Evolutionary conservation across 2,329 filamentous ascomycete genomes (phyloP).

Genomic region (Colletotrichum musae): DNA sequence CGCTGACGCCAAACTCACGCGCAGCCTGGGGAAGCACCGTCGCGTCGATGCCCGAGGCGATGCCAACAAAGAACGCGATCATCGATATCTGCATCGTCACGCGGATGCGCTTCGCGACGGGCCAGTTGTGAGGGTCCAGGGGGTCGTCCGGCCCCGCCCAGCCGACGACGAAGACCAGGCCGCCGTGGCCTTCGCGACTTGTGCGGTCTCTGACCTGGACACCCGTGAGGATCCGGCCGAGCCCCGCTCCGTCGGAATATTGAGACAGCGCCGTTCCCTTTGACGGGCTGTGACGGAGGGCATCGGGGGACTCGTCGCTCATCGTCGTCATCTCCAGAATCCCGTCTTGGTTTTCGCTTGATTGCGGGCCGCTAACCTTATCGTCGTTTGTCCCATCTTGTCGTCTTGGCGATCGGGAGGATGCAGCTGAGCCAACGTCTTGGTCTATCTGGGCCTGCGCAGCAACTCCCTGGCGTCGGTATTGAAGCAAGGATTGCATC

Average conservation of each 20-base stretch:
- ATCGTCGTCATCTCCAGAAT: neutral
- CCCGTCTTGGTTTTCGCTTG: neutral
- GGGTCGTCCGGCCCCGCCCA: conserved; percentile 54
- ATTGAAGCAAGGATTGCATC: conserved; percentile 34
- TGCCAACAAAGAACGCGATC: conserved; percentile 65
- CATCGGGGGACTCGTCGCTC: neutral
- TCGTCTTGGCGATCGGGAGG: neutral
- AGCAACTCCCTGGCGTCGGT: conserved; percentile 23
- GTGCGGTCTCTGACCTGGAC: conserved; percentile 49
- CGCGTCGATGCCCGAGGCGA: conserved; percentile 68
- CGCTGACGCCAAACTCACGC: conserved; percentile 60
- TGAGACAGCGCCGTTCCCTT: conserved; percentile 12
- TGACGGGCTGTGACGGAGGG: conserved; percentile 6
- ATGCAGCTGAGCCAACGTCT: conserved; percentile 4
- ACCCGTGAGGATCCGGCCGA: conserved; percentile 50
- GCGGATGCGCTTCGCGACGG: conserved; percentile 52
- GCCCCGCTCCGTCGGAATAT: conserved; percentile 40
- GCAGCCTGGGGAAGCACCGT: conserved; percentile 61
- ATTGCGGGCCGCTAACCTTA: neutral
- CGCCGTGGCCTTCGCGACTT: conserved; percentile 43
- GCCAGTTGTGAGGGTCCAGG: conserved; percentile 63
- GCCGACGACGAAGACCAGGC: conserved; percentile 51
- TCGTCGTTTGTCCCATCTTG: neutral
- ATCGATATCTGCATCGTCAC: conserved; percentile 59
- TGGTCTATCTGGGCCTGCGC: conserved; percentile 33